A percentile compares a stretch with the other conserved stretches of the same genome.
Evolutionary conservation across 257 asterid species (phyloP).

Genomic region (Thymus mandschuricus): DNA sequence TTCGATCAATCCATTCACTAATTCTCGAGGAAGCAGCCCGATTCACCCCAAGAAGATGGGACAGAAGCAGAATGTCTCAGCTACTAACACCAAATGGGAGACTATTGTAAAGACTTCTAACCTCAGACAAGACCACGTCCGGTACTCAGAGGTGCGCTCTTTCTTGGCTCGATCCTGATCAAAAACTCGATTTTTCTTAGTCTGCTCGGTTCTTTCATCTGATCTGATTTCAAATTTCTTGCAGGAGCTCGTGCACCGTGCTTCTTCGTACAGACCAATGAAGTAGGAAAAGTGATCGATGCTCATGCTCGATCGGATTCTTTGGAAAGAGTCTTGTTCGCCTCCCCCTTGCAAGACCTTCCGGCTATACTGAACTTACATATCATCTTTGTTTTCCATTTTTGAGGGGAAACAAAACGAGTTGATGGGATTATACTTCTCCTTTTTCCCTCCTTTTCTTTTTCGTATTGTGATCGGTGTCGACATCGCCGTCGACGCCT

Average conservation of each 20-base stretch:
- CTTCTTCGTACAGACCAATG: constrained; percentile 52
- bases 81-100: constrained; percentile 74
- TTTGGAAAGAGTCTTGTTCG: constrained; percentile 29
- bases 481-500: constrained; percentile 23
- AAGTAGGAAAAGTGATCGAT: constrained; percentile 36
- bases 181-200: background rate
- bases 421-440: constrained; percentile 27
- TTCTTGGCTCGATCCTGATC: background rate
- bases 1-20: constrained; percentile 64
- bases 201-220: background rate
- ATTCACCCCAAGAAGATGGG: constrained; percentile 49
- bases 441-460: background rate
- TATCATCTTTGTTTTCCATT: background rate
- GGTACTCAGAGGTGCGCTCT: constrained; percentile 65
- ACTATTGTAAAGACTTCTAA: constrained; percentile 76
- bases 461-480: constrained; percentile 17
- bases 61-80: constrained; percentile 38
- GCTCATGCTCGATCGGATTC: background rate
- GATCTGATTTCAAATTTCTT: background rate
- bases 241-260: constrained; percentile 65
- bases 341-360: constrained; percentile 29
- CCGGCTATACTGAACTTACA: constrained; percentile 37
- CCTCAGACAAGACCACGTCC: constrained; percentile 50
- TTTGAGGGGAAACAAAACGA: constrained; percentile 33
- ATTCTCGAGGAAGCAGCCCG: constrained; percentile 46